Conservation (phyloP, 257 asterid species). For the Ilex aquifolium region DNA sequence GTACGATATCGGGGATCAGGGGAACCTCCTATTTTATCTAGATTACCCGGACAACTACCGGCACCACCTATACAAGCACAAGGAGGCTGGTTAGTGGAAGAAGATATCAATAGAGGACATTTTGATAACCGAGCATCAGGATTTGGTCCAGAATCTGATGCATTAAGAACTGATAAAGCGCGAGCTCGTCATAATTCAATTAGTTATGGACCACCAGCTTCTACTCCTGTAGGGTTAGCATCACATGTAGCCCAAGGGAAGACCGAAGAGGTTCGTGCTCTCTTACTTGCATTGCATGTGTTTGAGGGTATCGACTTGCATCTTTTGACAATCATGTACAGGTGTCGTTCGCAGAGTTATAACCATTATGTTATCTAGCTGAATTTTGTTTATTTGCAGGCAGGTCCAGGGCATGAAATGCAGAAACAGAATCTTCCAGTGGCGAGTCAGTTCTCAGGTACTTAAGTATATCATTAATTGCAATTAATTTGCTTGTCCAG, state of each 20-base stretch:
- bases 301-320: not conserved
- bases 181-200: slow-evolving; percentile 43
- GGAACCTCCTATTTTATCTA: slow-evolving; percentile 60
- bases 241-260: slow-evolving; percentile 39
- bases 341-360: not conserved
- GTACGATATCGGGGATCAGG: slow-evolving; percentile 37
- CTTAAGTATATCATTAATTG: not conserved
- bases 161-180: slow-evolving; percentile 37
- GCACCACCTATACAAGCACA: slow-evolving; percentile 40
- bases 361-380: slow-evolving; percentile 1
- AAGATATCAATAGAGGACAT: slow-evolving; percentile 39
- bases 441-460: slow-evolving; percentile 42
- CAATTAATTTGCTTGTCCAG: slow-evolving; percentile 9
- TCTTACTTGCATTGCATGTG: slow-evolving; percentile 9
- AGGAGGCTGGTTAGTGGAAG: slow-evolving; percentile 68
- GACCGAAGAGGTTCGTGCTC: slow-evolving; percentile 55
- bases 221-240: slow-evolving; percentile 31
- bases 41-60: slow-evolving; percentile 49
- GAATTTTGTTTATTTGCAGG: slow-evolving; percentile 35
- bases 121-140: slow-evolving; percentile 37
- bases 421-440: slow-evolving; percentile 29
- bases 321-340: slow-evolving; percentile 1
- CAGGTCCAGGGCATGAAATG: slow-evolving; percentile 30
- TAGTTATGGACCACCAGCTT: slow-evolving; percentile 31
- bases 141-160: slow-evolving; percentile 32